Conservation (phyloP, 805 yeast species). For the Kodamaea fukazawae region DNA sequence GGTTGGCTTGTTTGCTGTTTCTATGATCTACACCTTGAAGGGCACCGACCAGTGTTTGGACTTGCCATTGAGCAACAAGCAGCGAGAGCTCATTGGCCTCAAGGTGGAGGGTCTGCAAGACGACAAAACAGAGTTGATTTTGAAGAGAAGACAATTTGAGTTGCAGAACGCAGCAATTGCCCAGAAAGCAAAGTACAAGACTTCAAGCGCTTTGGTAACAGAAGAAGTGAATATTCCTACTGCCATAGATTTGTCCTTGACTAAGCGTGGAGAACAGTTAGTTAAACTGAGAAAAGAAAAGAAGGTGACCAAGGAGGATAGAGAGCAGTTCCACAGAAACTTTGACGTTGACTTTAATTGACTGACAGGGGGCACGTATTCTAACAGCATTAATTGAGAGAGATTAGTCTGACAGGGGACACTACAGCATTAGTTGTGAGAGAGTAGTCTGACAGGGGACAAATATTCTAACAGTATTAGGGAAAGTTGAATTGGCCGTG, state of each 20-base stretch:
- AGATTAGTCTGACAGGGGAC: too few relatives aligned
- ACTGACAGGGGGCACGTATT: too few relatives aligned
- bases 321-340: conserved; percentile 5
- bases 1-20: conserved; percentile 14
- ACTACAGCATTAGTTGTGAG: too few relatives aligned
- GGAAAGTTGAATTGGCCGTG: too few relatives aligned
- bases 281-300: too few relatives aligned
- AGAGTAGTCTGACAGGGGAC: too few relatives aligned
- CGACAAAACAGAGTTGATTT: conserved; percentile 16
- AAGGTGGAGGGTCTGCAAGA: conserved; percentile 7
- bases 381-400: too few relatives aligned
- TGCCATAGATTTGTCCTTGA: background rate
- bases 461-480: too few relatives aligned
- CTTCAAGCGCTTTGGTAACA: background rate
- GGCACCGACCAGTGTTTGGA: conserved; percentile 52
- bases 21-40: conserved; percentile 29
- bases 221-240: background rate
- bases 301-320: conserved; percentile 2
- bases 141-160: conserved; percentile 15
- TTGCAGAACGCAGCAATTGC: background rate
- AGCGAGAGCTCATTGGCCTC: conserved; percentile 47
- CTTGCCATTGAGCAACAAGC: conserved; percentile 46
- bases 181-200: conserved; percentile 4
- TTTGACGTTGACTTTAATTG: conserved; percentile 4
- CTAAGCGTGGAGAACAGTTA: background rate